Percentiles rank a stretch among this genome's conserved stretches.
Conservation (phyloP, 495 filamentous ascomycete species). For the Hypoxylon rickii region DNA sequence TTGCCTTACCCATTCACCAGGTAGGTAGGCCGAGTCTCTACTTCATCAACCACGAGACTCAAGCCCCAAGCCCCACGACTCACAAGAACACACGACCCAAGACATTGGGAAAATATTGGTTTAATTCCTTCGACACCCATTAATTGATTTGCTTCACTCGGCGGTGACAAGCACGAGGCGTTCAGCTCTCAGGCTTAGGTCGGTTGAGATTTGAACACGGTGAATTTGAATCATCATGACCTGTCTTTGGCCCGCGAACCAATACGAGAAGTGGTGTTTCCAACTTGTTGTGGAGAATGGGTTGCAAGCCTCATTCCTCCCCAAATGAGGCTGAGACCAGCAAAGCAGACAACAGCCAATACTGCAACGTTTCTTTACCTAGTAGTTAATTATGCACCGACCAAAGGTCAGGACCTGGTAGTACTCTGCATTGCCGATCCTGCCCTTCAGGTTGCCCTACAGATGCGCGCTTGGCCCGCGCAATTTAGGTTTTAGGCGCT, state of each 20-base stretch:
- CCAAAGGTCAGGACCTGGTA: no score
- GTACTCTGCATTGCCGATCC: conserved; percentile 30
- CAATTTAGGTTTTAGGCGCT: conserved; percentile 24
- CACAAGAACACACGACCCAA: no score
- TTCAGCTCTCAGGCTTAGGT: conserved; percentile 4
- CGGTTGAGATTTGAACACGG: conserved; percentile 1
- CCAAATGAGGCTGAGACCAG: conserved; percentile 34
- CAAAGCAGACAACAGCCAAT: conserved; percentile 28
- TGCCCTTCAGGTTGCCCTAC: conserved; percentile 16
- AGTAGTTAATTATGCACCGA: not conserved
- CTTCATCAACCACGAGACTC: no score
- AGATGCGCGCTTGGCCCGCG: conserved; percentile 16
- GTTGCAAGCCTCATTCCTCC: conserved; percentile 29
- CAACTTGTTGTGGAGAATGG: conserved; percentile 7
- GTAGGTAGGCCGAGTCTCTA: no score
- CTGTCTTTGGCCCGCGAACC: conserved; percentile 11
- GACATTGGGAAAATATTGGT: conserved; percentile 12
- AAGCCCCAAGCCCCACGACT: no score
- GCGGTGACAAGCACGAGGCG: conserved; percentile 2
- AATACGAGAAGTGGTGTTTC: conserved; percentile 32
- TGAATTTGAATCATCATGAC: conserved; percentile 18
- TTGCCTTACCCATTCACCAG: no score
- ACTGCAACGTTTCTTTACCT: conserved; percentile 24
- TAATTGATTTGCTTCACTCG: no score
- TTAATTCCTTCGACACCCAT: no score